phyloP scores from a whole-genome alignment of 768 basidiomycete genomes.

The Tylopilus sp. region DNA sequence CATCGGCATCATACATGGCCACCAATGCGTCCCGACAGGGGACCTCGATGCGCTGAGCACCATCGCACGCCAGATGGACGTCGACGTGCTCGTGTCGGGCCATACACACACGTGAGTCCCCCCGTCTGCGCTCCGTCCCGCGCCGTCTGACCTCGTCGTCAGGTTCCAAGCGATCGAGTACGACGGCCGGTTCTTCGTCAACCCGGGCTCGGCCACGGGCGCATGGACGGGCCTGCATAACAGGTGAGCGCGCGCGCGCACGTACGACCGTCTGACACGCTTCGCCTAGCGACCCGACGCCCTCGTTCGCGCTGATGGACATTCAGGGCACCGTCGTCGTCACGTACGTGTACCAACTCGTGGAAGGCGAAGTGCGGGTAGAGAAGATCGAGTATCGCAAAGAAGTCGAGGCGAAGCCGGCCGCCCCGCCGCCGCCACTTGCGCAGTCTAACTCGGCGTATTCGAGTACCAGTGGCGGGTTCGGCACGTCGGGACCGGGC shows the following conservation, averaged over 20 bases:
- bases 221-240: constrained; percentile 72
- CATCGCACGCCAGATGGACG: constrained; percentile 94
- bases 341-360: constrained; percentile 94
- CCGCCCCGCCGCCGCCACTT: constrained; percentile 12
- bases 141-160: not conserved
- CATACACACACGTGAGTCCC: constrained; percentile 85
- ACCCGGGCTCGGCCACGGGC: constrained; percentile 93
- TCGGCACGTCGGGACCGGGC: constrained; percentile 19
- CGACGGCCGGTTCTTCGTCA: constrained; percentile 90
- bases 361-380: constrained; percentile 90
- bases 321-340: constrained; percentile 96
- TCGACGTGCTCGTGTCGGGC: constrained; percentile 90
- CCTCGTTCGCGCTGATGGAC: constrained; percentile 97
- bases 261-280: not conserved
- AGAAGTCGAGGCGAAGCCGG: constrained; percentile 44
- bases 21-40: constrained; percentile 89
- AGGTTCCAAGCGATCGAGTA: constrained; percentile 95
- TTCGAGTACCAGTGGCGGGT: constrained; percentile 25
- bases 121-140: not conserved
- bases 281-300: constrained; percentile 75
- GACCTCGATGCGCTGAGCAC: constrained; percentile 88
- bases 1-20: constrained; percentile 92
- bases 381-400: constrained; percentile 87
- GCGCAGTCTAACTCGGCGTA: constrained; percentile 32
- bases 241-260: not conserved